A percentile compares a stretch with the other conserved stretches of the same genome.
phyloP scores from a whole-genome alignment of 306 rosid genomes.

The Prunus campanulata region DNA sequence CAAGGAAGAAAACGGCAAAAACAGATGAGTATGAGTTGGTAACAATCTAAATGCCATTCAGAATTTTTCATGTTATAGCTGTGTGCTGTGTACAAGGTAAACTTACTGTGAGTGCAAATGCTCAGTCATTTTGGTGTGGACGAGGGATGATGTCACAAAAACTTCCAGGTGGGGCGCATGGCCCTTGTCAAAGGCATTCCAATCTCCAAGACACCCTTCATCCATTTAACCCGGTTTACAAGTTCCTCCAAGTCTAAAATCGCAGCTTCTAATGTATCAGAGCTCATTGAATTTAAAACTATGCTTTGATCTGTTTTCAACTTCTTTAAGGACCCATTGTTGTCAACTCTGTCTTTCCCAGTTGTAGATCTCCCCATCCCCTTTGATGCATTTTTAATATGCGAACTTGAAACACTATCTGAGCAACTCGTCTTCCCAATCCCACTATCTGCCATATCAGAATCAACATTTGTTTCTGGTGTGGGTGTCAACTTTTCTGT shows the following conservation, averaged over 20 bases:
- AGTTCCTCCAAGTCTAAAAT: conserved; percentile 82
- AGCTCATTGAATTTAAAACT: conserved; percentile 40
- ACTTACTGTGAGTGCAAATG: conserved; percentile 13
- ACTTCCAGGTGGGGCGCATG: conserved; percentile 49
- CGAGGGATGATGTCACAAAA: conserved; percentile 38
- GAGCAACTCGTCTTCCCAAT: conserved; percentile 29
- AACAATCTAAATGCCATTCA: background rate
- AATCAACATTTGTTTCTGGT: conserved; percentile 11
- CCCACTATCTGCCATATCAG: conserved; percentile 15
- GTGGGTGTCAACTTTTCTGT: conserved; percentile 15
- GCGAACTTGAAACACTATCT: conserved; percentile 27
- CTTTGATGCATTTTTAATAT: conserved; percentile 19
- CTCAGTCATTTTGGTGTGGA: conserved; percentile 26
- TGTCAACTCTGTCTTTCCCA: conserved; percentile 16
- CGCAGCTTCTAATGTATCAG: conserved; percentile 54
- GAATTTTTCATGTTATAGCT: background rate
- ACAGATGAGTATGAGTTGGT: background rate
- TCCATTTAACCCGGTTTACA: conserved; percentile 63
- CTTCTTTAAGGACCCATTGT: conserved; percentile 36
- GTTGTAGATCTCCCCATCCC: conserved; percentile 23
- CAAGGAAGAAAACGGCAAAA: background rate
- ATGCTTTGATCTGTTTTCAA: conserved; percentile 31
- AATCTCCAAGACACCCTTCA: conserved; percentile 43
- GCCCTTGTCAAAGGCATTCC: conserved; percentile 42
- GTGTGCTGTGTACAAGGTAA: background rate